Conservation (phyloP, 1,284 basidiomycete genomes). For the Tylopilus sp. region DNA sequence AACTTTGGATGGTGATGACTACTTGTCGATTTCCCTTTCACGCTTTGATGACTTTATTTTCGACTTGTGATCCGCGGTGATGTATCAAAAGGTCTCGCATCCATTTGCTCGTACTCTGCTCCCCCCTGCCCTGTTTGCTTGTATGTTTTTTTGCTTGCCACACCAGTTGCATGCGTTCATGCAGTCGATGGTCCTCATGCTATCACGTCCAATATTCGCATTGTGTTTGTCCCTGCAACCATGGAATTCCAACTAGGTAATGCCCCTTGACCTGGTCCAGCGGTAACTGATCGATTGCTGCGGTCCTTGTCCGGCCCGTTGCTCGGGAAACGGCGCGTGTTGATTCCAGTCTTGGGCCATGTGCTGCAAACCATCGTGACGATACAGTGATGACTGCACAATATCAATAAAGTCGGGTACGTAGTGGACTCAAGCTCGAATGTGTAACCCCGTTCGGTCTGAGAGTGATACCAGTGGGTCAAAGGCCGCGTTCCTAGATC, state of each 20-base stretch:
- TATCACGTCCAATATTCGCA: conserved; percentile 10
- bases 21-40: conserved; percentile 4
- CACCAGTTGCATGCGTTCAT: not conserved
- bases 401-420: not conserved
- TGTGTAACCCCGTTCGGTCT: not conserved
- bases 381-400: too few relatives aligned
- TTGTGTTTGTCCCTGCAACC: conserved; percentile 10
- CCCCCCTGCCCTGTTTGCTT: conserved; percentile 8
- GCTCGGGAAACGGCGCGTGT: not conserved
- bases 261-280: conserved; percentile 9
- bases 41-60: not conserved
- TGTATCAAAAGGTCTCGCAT: conserved; percentile 17
- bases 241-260: not conserved
- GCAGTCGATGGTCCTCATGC: too few relatives aligned
- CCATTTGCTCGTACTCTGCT: conserved; percentile 16
- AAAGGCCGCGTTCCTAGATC: not conserved
- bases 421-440: not conserved
- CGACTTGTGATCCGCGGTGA: conserved; percentile 13
- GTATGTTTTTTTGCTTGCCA: conserved; percentile 1
- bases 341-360: not conserved
- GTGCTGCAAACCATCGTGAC: not conserved
- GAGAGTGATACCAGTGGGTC: not conserved
- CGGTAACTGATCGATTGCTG: conserved; percentile 9
- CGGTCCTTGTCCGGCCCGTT: not conserved
- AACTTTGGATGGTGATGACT: conserved; percentile 16